Evolutionary conservation across 306 rosid genomes (phyloP).

Genomic region (Hippophae tibetana): DNA sequence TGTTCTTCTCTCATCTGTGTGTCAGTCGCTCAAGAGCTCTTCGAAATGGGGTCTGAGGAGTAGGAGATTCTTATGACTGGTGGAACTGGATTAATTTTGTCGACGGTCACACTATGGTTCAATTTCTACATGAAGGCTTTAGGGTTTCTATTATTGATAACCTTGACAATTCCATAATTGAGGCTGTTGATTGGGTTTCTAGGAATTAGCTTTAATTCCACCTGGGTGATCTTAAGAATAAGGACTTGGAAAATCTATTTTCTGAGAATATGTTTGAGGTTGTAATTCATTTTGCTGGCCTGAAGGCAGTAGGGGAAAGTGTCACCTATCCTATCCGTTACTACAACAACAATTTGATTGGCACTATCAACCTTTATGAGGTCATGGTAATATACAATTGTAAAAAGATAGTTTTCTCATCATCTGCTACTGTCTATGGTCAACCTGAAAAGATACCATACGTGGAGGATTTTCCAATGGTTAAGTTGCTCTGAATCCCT

Average conservation of each 20-base stretch:
- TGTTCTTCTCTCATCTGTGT: background rate
- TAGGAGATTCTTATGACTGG: constrained; percentile 74
- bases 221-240: constrained; percentile 64
- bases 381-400: constrained; percentile 73
- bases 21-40: background rate
- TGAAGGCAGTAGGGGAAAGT: constrained; percentile 88
- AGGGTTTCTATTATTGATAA: constrained; percentile 57
- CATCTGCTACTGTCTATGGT: constrained; percentile 89
- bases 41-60: constrained; percentile 34
- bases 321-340: constrained; percentile 63
- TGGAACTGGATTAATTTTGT: constrained; percentile 65
- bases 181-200: constrained; percentile 71
- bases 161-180: constrained; percentile 56
- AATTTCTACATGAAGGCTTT: constrained; percentile 65
- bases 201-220: constrained; percentile 59
- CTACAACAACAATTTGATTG: constrained; percentile 59
- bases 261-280: constrained; percentile 70
- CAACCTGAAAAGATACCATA: constrained; percentile 86
- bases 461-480: constrained; percentile 59
- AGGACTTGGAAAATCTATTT: constrained; percentile 64
- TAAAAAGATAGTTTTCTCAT: constrained; percentile 91
- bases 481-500: constrained; percentile 62
- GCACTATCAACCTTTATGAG: constrained; percentile 74
- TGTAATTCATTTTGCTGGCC: constrained; percentile 85
- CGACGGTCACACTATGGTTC: constrained; percentile 82